Evolutionary conservation across 768 basidiomycete species (phyloP), one percentile per base, ranked within the genome.

Genomic region (Collybia sordida): DNA sequence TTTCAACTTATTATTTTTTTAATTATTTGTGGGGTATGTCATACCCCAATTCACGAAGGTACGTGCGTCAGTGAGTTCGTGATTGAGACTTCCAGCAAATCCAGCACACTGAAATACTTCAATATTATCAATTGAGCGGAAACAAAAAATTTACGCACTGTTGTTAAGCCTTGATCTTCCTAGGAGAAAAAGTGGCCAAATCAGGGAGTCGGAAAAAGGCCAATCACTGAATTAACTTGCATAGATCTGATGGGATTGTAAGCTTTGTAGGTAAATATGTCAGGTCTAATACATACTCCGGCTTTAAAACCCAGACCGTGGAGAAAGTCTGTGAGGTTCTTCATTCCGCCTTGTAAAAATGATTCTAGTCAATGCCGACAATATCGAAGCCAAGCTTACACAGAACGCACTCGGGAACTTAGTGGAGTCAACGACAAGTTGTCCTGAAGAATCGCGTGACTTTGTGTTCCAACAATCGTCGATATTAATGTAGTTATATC

Each of bases 391-490:
- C 21, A 34, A 14, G 11, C 27, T 6, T 21, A 15, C 9, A 39
- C 14, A 12, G 12, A 7, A 54, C 47, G 8, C 14, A 58, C 59
- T 60, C 5, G 62, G 60, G n/a, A 64, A 64, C 39, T 61, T 64
- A 17, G 44, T 49, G 1, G 56, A 36, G 43, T 64, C 60, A 14
- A 53, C 47, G 18, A 60, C 53, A 7, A 64, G 50, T 7, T 52
- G 36, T 18, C 60, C 62, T 36, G 53, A 48, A 11, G 53, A 36
- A 38, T 59, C 52, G 15, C 62, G 54, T 31, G 48, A 49, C 44
- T 57, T 59, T 11, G 58, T 57, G 34, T 59, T 57, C 62, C 62
- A 64, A 35, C 60, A 64, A 45, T 64, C 62, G 37, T 64, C 62
- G 24, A 61, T 52, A 27, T 64, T 64, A 27, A 64, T 55, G 28